Evolutionary conservation across 1,284 basidiomycete species (phyloP).

Genomic region (Heliocybe sulcata): DNA sequence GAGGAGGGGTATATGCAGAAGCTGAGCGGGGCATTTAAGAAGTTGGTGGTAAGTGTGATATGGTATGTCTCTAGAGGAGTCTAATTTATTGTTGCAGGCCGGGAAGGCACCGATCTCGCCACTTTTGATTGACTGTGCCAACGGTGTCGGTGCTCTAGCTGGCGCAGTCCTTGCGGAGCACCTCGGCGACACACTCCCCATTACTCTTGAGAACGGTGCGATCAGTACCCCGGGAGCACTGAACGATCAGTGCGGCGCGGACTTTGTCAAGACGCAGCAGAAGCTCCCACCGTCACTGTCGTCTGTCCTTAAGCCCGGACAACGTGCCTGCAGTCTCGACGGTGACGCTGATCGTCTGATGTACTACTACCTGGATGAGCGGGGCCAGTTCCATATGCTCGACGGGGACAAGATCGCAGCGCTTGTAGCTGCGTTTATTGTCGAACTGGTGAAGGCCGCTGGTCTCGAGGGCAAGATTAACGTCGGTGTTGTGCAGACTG

Average conservation of each 20-base stretch:
- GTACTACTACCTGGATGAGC: slow-evolving; percentile 86
- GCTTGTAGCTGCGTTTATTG: slow-evolving; percentile 89
- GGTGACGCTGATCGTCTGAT: slow-evolving; percentile 98
- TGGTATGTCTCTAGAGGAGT: slow-evolving; percentile 4
- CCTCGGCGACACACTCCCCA: slow-evolving; percentile 46
- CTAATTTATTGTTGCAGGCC: slow-evolving; percentile 28
- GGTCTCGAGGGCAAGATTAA: slow-evolving; percentile 69
- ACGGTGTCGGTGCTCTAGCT: slow-evolving; percentile 87
- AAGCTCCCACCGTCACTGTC: slow-evolving; percentile 70
- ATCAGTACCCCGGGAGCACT: slow-evolving; percentile 66
- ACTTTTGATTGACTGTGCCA: slow-evolving; percentile 91
- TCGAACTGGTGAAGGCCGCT: slow-evolving; percentile 81
- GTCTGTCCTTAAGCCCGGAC: slow-evolving; percentile 53
- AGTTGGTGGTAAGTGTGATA: slow-evolving; percentile 63
- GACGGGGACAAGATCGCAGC: slow-evolving; percentile 99
- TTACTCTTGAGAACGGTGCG: slow-evolving; percentile 64
- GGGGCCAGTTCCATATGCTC: slow-evolving; percentile 80
- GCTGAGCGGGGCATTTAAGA: slow-evolving; percentile 81
- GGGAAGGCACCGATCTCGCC: slow-evolving; percentile 55
- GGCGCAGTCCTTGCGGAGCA: slow-evolving; percentile 51
- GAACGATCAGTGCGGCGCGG: slow-evolving; percentile 90
- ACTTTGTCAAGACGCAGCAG: slow-evolving; percentile 95
- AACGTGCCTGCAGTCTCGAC: slow-evolving; percentile 90
- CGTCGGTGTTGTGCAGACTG: slow-evolving; percentile 96
- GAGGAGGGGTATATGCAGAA: slow-evolving; percentile 87